A percentile compares a stretch with the other conserved stretches of the same genome.
phyloP scores from a whole-genome alignment of 352 stramenopile species.

The Pythium plurisporium region DNA sequence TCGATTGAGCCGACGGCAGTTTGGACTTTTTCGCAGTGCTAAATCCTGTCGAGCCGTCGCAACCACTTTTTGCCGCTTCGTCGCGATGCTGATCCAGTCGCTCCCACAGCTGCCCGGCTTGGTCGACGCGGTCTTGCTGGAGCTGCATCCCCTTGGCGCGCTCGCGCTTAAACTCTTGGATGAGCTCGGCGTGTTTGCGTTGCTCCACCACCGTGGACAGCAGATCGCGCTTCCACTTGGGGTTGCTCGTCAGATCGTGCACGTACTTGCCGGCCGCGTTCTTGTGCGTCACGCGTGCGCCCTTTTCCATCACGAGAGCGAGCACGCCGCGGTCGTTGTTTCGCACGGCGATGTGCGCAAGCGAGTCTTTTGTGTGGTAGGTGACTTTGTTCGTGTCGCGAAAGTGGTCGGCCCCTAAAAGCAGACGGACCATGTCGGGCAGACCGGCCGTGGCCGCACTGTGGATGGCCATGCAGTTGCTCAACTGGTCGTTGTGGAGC shows the following conservation, averaged over 20 bases:
- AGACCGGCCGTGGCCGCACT: neutral
- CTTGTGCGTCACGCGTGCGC: neutral
- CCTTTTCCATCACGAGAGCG: neutral
- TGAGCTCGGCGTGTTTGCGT: neutral
- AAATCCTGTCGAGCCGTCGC: too few relatives aligned
- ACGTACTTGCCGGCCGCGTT: conserved; percentile 3
- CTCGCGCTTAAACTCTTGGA: conserved; percentile 1
- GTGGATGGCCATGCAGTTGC: neutral
- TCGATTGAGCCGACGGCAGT: neutral
- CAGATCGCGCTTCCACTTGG: neutral
- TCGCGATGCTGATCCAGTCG: neutral
- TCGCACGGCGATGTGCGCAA: neutral
- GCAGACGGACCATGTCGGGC: neutral
- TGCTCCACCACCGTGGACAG: neutral
- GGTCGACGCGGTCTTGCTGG: neutral
- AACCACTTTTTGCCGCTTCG: neutral
- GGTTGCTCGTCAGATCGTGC: neutral
- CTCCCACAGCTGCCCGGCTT: neutral
- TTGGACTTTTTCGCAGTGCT: too few relatives aligned
- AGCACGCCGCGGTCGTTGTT: neutral
- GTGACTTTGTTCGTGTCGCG: neutral
- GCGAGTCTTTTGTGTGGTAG: conserved; percentile 1
- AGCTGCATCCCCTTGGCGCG: neutral
- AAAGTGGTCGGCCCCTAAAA: neutral
- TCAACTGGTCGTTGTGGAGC: neutral